A percentile compares a stretch with the other conserved stretches of the same genome.
These are phyloP conservation scores for Pythium pectinolyticum DNA, from an alignment of 352 stramenopile genomes.

Conservation along the genomic window DNA sequence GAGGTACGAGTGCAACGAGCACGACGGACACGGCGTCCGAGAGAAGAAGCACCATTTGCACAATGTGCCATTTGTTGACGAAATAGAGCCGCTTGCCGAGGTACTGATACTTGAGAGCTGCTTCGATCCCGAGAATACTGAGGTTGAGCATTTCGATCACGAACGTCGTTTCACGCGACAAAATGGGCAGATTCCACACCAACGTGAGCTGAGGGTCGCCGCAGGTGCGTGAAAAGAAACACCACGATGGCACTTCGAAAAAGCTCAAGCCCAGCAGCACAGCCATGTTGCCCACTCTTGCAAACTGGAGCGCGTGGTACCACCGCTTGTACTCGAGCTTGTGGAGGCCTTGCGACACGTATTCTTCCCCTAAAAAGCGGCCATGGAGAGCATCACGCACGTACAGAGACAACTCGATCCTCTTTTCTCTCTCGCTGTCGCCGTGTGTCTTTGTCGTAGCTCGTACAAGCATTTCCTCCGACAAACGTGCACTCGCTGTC, in stretches of 20 bases:
- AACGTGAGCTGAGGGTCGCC: slow-evolving; percentile 33
- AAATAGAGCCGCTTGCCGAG: slow-evolving; percentile 52
- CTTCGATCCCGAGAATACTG: slow-evolving; percentile 40
- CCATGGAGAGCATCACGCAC: slow-evolving; percentile 48
- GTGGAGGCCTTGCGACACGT: slow-evolving; percentile 44
- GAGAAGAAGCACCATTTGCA: slow-evolving; percentile 47
- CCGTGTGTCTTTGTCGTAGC: slow-evolving; percentile 11
- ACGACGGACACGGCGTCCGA: slow-evolving; percentile 44
- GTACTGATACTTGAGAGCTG: slow-evolving; percentile 51
- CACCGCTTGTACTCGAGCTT: slow-evolving; percentile 51
- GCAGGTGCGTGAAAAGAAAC: slow-evolving; percentile 39
- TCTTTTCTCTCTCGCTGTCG: slow-evolving; percentile 28
- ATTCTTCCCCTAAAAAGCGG: slow-evolving; percentile 50
- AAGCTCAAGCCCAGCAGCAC: slow-evolving; percentile 49
- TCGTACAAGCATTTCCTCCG: neutral
- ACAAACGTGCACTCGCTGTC: neutral
- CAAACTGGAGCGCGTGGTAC: slow-evolving; percentile 47
- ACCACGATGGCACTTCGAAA: slow-evolving; percentile 64
- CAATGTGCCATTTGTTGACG: slow-evolving; percentile 53
- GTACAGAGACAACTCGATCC: slow-evolving; percentile 46
- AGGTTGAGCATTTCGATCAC: slow-evolving; percentile 50
- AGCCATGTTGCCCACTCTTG: slow-evolving; percentile 45
- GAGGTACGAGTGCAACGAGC: slow-evolving; percentile 35
- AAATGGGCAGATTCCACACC: slow-evolving; percentile 38
- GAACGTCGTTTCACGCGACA: slow-evolving; percentile 32